A percentile compares a stretch with the other conserved stretches of the same genome.
Evolutionary conservation across 257 asterid genomes (phyloP).

Genomic region (Solanum verrucosum): DNA sequence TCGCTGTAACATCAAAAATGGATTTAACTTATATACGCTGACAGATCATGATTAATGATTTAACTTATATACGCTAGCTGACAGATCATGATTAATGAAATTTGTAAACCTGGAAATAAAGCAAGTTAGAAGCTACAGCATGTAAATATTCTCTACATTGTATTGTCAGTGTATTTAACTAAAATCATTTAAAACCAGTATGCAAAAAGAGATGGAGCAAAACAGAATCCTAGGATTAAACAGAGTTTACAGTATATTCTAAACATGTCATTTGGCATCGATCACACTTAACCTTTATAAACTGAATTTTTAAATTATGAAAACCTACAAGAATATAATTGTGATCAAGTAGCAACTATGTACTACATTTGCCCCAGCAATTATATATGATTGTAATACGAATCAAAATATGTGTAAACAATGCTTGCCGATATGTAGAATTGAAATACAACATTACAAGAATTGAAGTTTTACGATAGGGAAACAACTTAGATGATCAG

Average conservation of each 20-base stretch:
- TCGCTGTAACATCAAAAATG: conserved; percentile 33
- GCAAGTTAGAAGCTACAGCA: not conserved
- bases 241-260: not conserved
- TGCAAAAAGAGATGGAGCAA: not conserved
- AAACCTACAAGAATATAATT: no score
- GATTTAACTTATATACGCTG: not conserved
- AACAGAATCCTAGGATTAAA: not conserved
- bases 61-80: not conserved
- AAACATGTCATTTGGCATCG: not conserved
- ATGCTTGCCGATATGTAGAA: not conserved
- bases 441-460: not conserved
- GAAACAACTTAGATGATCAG: not conserved
- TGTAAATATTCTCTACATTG: not conserved
- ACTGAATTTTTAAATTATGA: no score
- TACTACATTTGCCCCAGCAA: not conserved
- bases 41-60: no score
- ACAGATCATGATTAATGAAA: not conserved
- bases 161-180: not conserved
- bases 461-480: not conserved
- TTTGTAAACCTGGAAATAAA: not conserved
- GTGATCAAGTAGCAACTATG: not conserved
- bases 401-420: not conserved
- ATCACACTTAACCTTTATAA: no score
- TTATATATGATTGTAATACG: not conserved
- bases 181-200: not conserved